Evolutionary conservation across 441 rosid genomes (phyloP), one percentile per base, ranked within the genome.

Genomic region (Geranium incanum): DNA sequence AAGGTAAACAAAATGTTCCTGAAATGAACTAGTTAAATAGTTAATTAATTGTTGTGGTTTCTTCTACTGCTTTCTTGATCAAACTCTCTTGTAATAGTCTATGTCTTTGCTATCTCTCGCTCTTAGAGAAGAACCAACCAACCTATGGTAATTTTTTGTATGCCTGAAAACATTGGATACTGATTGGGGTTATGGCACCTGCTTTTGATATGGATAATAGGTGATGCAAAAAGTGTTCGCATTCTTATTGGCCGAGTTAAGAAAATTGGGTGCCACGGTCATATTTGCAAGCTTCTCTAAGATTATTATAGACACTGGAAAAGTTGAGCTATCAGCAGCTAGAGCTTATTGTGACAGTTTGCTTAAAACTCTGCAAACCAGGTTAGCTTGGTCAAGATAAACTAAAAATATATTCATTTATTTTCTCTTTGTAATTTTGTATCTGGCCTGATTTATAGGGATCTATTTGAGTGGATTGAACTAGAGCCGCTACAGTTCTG

Each of bases 191-290:
- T 59, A 64, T 60, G 21, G 13, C 66, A 12, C 36, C 48, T 45
- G 11, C 68, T 75, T 18, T 66, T 68, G 5, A 45, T 59, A 39
- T 18, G 52, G 63, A 18, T 50, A n/a, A n/a, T 78, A 94, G 97
- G 95, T 90, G 85, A 95, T 92, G 99, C 97, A 89, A 82, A 95
- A 95, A 88, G 88, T 95, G 78, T 95, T 95, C 82, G 98, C 99
- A 19, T 77, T 92, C 79, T 82, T 95, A 71, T 79, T 95, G 91
- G 89, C 90, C 38, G 98, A 92, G 80, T 84, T 92, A 69, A 96
- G 97, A 77, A 95, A 90, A 85, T 84, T 95, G 73, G 98, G 98
- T 76, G 97, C 97, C 77, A 81, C 88, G 28, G 87, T 95, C 75
- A 87, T 95, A 79, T 95, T 85, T 84, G 96, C 99, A 33, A 89